Conservation (phyloP, 2,329 filamentous ascomycete genomes). For the Mycosphaerella sp. region DNA sequence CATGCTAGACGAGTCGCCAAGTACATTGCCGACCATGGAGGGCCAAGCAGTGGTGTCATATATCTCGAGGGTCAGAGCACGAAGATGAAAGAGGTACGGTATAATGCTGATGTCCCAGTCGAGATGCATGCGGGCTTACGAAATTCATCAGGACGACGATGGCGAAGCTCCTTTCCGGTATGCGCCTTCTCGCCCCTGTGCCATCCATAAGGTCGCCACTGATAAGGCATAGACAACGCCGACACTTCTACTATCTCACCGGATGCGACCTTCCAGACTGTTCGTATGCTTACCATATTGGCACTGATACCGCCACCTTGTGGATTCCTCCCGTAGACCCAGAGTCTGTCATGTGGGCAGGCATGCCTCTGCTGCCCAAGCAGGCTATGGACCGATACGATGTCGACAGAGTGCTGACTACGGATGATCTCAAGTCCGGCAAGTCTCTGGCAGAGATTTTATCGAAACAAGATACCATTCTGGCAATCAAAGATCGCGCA, state of each 20-base stretch:
- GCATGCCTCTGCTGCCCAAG: constrained; percentile 70
- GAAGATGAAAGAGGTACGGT: constrained; percentile 62
- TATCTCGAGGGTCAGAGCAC: constrained; percentile 84
- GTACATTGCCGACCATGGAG: constrained; percentile 61
- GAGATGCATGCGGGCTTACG: not conserved
- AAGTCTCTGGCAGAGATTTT: constrained; percentile 51
- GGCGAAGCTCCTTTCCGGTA: constrained; percentile 62
- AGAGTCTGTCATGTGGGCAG: constrained; percentile 90
- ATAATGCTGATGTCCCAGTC: not conserved
- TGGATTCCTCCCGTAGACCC: constrained; percentile 89
- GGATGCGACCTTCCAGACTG: constrained; percentile 79
- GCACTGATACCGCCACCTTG: constrained; percentile 66
- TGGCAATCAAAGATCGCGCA: constrained; percentile 73
- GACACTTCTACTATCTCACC: constrained; percentile 91
- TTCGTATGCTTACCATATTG: constrained; percentile 75
- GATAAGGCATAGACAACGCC: constrained; percentile 34
- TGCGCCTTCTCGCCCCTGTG: constrained; percentile 35
- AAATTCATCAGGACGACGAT: constrained; percentile 62
- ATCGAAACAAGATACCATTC: constrained; percentile 45
- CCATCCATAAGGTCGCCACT: not conserved
- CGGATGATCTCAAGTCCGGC: constrained; percentile 66
- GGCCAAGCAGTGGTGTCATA: constrained; percentile 63
- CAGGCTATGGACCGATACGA: constrained; percentile 60
- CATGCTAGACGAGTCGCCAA: constrained; percentile 81
- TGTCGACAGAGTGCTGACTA: constrained; percentile 50